Percentiles rank a stretch among this genome's conserved stretches.
Conservation (phyloP, 139 green algal genomes). For the Closterium sp. region DNA sequence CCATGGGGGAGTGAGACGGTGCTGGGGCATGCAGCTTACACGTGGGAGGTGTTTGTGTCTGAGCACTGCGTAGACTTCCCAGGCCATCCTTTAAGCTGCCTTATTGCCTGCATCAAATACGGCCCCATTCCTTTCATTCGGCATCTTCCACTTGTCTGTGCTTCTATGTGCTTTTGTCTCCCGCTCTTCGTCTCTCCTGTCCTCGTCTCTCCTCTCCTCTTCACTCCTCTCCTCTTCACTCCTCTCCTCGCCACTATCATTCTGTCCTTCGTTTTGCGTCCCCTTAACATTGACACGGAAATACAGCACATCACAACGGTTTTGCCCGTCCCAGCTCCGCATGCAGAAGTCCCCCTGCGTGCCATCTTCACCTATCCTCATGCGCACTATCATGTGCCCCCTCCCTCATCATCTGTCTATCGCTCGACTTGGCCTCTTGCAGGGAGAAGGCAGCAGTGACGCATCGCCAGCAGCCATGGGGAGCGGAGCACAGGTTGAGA, state of each 20-base stretch:
- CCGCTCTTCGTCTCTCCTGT: no score
- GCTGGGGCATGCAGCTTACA: conserved; percentile 76
- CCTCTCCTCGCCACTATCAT: no score
- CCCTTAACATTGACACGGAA: no score
- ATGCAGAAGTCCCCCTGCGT: no score
- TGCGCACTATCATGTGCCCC: no score
- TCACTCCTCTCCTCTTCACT: not conserved
- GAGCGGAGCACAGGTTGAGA: not conserved
- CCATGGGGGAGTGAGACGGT: conserved; percentile 63
- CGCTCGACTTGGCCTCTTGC: no score
- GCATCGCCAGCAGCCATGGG: conserved; percentile 8
- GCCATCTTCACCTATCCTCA: no score
- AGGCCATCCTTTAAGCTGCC: not conserved
- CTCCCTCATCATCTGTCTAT: no score
- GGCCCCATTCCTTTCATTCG: not conserved
- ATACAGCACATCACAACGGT: no score
- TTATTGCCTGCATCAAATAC: not conserved
- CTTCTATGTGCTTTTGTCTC: not conserved
- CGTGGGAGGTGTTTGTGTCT: conserved; percentile 80
- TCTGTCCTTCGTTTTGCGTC: no score
- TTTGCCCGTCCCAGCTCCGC: no score
- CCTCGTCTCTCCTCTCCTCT: not conserved
- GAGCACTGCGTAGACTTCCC: conserved; percentile 26
- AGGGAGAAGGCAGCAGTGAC: no score
- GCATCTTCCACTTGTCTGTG: not conserved